These are phyloP conservation scores for Truncatella angustata DNA, from an alignment of 2,329 filamentous ascomycete genomes.

Conservation along the genomic window DNA sequence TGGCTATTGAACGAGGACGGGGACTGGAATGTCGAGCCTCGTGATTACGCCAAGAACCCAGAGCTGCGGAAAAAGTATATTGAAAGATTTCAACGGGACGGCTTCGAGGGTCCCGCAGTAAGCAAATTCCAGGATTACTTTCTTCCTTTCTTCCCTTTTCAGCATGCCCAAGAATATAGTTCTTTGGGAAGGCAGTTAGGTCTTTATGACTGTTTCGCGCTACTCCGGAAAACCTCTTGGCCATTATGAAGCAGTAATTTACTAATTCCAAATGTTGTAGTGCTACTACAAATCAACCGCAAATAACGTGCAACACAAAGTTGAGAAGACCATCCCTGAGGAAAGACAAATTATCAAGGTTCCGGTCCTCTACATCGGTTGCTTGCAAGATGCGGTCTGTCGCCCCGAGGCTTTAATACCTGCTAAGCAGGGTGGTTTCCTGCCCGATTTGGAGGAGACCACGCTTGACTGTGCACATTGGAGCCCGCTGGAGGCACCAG, in stretches of 20 bases:
- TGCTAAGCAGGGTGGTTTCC: constrained; percentile 22
- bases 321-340: constrained; percentile 23
- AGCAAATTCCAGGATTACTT: too few species aligned
- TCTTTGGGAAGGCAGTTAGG: too few species aligned
- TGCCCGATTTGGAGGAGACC: constrained; percentile 30
- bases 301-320: constrained; percentile 23
- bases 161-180: too few species aligned
- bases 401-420: constrained; percentile 26
- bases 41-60: constrained; percentile 31
- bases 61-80: constrained; percentile 20
- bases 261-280: constrained; percentile 31
- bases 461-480: constrained; percentile 34
- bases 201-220: too few species aligned
- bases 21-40: constrained; percentile 27
- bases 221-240: too few species aligned
- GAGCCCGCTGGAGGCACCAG: constrained; percentile 32
- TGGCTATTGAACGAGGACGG: constrained; percentile 20
- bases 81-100: constrained; percentile 31
- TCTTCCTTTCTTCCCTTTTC: too few species aligned
- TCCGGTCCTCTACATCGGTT: constrained; percentile 33
- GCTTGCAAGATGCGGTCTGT: constrained; percentile 32
- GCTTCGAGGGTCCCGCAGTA: too few species aligned
- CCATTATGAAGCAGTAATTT: constrained; percentile 30
- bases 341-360: constrained; percentile 27
- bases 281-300: constrained; percentile 34